A percentile compares a stretch with the other conserved stretches of the same genome.
These are phyloP conservation scores for Coniochaeta prunicola DNA, from an alignment of 2,329 filamentous ascomycete species.

Conservation along the genomic window DNA sequence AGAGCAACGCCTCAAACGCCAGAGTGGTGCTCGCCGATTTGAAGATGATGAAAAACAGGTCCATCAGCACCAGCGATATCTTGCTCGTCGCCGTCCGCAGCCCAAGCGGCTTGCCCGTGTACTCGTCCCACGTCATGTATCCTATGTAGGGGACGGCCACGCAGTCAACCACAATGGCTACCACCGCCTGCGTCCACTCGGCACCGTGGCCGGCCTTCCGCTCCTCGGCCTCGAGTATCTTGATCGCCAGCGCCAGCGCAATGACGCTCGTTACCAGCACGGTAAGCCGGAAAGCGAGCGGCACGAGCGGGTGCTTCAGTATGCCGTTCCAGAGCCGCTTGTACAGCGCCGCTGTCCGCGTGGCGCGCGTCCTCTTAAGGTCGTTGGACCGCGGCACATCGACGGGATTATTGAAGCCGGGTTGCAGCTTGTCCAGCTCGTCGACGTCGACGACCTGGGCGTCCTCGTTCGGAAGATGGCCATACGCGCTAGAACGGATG, in stretches of 20 bases:
- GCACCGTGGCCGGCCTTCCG: constrained; percentile 10
- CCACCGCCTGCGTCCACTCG: constrained; percentile 71
- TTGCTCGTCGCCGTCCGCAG: constrained; percentile 79
- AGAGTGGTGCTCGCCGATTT: constrained; percentile 88
- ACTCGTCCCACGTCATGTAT: constrained; percentile 96
- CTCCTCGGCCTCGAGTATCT: constrained; percentile 60
- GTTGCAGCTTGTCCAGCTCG: constrained; percentile 35
- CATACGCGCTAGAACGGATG: constrained; percentile 45
- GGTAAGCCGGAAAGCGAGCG: constrained; percentile 72
- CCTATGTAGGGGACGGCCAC: constrained; percentile 83
- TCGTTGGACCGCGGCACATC: constrained; percentile 23
- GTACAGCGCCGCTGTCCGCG: constrained; percentile 39
- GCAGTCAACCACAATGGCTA: constrained; percentile 84
- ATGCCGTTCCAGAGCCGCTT: constrained; percentile 61
- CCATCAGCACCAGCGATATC: constrained; percentile 80
- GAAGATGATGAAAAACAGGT: constrained; percentile 96
- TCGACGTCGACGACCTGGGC: constrained; percentile 40
- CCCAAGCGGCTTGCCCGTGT: constrained; percentile 86
- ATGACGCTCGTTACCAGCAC: constrained; percentile 78
- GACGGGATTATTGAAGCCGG: constrained; percentile 34
- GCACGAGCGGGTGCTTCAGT: constrained; percentile 77
- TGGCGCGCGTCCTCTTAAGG: constrained; percentile 6
- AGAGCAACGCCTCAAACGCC: constrained; percentile 77
- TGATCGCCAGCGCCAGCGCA: constrained; percentile 70
- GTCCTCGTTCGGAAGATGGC: constrained; percentile 36